Evolutionary conservation across 805 yeast species (phyloP).

Genomic region (Candida glaebosa): DNA sequence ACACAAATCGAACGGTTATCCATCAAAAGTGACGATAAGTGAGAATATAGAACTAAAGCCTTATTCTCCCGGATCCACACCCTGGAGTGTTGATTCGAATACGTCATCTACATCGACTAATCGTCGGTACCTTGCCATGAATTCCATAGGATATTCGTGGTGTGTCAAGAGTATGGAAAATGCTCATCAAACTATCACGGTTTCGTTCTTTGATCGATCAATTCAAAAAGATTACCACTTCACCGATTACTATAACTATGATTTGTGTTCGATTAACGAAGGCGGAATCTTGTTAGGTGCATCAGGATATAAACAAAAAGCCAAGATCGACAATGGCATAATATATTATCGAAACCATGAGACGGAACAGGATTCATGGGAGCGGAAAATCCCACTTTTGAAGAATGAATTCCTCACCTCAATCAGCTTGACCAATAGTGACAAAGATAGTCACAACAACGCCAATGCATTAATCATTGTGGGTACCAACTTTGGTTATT

Average conservation of each 20-base stretch:
- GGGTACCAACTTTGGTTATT: constrained; percentile 73
- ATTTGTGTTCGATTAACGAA: constrained; percentile 68
- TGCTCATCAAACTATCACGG: constrained; percentile 68
- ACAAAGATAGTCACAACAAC: constrained; percentile 19
- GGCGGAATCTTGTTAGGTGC: constrained; percentile 61
- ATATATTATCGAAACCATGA: constrained; percentile 70
- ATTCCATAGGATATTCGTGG: constrained; percentile 78
- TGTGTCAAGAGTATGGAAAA: constrained; percentile 46
- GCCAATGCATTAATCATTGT: constrained; percentile 48
- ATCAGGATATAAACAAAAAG: constrained; percentile 24
- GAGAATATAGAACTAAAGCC: constrained; percentile 44
- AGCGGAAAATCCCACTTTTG: constrained; percentile 50
- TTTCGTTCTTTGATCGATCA: constrained; percentile 80
- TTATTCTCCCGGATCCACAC: constrained; percentile 85
- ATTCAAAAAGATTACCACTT: constrained; percentile 79
- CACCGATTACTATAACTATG: constrained; percentile 68
- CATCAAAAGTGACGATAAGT: constrained; percentile 4
- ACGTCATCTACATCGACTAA: constrained; percentile 27
- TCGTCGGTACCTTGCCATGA: constrained; percentile 78
- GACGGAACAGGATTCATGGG: constrained; percentile 67
- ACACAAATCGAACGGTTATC: constrained; percentile 16
- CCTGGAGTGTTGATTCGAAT: constrained; percentile 44
- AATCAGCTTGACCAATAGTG: constrained; percentile 49
- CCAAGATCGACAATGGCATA: constrained; percentile 31
- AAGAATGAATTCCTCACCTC: constrained; percentile 63